Evolutionary conservation across 257 asterid genomes (phyloP), one percentile per base, ranked within the genome.

Genomic region (Scutellaria galericulata): DNA sequence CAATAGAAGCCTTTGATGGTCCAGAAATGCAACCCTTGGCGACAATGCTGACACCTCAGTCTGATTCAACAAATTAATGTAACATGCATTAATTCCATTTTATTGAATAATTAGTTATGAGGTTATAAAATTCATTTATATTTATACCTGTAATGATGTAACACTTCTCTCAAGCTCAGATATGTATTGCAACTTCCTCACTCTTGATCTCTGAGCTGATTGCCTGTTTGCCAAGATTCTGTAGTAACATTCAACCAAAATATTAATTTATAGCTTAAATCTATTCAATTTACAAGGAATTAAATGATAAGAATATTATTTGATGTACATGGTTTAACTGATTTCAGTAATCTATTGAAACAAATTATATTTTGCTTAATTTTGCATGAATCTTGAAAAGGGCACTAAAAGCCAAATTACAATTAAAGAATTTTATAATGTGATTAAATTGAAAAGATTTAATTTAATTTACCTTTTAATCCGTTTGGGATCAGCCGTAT

Each of bases 141-240:
- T n/a, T 2, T 15, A 5, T 82, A 90, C 98, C 89, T 91, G 98
- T 75, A 93, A 71, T 4, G 96, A 69, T 40, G 96, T 78, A 27
- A 93, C 97, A 70, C 96, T 91, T 79, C 97, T 86, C 84, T 93
- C 98, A 59, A 93, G 96, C 83, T 91, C 97, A 31, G 97, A 93
- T 77, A 93, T 89, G 81, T 93, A 91, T 31, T 93, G 97, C 14
- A 93, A 66, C 56, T 93, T 93, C 77, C 98, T 86, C 77, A 93
- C 97, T 78, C 98, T 84, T 50, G 97, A 93, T 71, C 98, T 86
- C 83, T 88, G 98, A 75, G 98, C 98, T 11, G 98, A 93, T 79
- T 93, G 98, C 46, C 98, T 78, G 60, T 93, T 93, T 1, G 98
- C 98, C 81, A 93, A 79, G 24, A 93, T 91, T 81, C 97, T 93